A percentile compares a stretch with the other conserved stretches of the same genome.
These are phyloP conservation scores for Aspergillus caelatus DNA, from an alignment of 2,329 filamentous ascomycete genomes.

Conservation along the genomic window DNA sequence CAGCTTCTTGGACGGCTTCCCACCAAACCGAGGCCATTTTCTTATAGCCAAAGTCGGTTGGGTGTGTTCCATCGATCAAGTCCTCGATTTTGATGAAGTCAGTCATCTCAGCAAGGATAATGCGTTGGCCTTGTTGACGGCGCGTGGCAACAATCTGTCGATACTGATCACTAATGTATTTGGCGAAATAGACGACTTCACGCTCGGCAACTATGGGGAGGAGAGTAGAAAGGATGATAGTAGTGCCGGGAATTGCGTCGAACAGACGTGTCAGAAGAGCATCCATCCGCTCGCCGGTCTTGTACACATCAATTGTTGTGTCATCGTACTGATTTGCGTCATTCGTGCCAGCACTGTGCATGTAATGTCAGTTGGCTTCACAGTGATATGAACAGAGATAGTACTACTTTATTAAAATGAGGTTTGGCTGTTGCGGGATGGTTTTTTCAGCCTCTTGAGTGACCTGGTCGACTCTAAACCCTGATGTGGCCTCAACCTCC, in stretches of 20 bases:
- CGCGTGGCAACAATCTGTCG: slow-evolving; percentile 23
- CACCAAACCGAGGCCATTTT: slow-evolving; percentile 33
- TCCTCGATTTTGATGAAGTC: slow-evolving; percentile 20
- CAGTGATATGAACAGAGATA: no score
- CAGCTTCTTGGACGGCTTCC: slow-evolving; percentile 25
- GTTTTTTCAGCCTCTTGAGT: slow-evolving; percentile 13
- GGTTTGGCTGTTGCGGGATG: slow-evolving; percentile 25
- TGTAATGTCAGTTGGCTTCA: background rate
- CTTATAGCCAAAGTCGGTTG: slow-evolving; percentile 26
- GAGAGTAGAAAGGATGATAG: slow-evolving; percentile 37
- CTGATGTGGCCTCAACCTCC: background rate
- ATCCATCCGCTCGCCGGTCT: slow-evolving; percentile 28
- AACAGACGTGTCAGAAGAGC: slow-evolving; percentile 29
- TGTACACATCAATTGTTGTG: slow-evolving; percentile 23
- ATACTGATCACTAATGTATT: slow-evolving; percentile 29
- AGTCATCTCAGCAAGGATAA: slow-evolving; percentile 32
- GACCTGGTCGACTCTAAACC: slow-evolving; percentile 26
- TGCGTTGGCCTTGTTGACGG: slow-evolving; percentile 18
- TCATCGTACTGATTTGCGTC: slow-evolving; percentile 23
- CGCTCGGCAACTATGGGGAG: slow-evolving; percentile 23
- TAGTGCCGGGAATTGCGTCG: slow-evolving; percentile 25
- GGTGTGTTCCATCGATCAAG: slow-evolving; percentile 26
- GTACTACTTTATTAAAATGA: slow-evolving; percentile 31
- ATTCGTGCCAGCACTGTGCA: slow-evolving; percentile 36
- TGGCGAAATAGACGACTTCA: background rate